phyloP scores from a whole-genome alignment of 768 basidiomycete genomes.

The Ramaria sp. region DNA sequence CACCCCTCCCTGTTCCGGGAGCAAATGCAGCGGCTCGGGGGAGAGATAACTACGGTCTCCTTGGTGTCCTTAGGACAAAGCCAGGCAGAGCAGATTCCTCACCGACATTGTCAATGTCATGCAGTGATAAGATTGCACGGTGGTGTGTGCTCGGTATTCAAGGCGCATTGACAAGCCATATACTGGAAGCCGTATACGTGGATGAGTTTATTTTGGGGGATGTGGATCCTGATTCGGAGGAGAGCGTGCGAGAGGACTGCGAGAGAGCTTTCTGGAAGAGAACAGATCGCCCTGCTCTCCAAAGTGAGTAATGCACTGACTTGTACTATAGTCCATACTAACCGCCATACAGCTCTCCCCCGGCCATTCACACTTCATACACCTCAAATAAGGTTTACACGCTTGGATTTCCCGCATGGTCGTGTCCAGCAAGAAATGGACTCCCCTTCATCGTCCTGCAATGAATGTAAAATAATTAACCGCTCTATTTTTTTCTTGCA shows the following conservation, averaged over 20 bases:
- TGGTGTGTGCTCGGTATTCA: constrained; percentile 84
- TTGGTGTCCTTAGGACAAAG: constrained; percentile 82
- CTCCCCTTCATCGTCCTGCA: constrained; percentile 37
- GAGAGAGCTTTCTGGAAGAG: constrained; percentile 55
- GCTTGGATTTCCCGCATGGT: constrained; percentile 48
- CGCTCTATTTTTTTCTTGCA: neutral
- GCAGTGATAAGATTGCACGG: constrained; percentile 86
- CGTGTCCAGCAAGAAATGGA: constrained; percentile 18
- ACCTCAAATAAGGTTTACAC: constrained; percentile 51
- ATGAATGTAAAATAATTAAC: constrained; percentile 46
- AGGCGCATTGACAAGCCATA: constrained; percentile 56
- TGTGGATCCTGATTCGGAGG: constrained; percentile 33
- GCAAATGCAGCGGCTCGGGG: constrained; percentile 49
- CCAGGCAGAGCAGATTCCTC: constrained; percentile 88
- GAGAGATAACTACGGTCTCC: constrained; percentile 63
- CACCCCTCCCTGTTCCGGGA: constrained; percentile 16
- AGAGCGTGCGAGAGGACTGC: constrained; percentile 47
- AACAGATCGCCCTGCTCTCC: constrained; percentile 29
- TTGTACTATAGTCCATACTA: neutral
- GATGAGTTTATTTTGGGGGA: constrained; percentile 62
- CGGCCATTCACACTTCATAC: constrained; percentile 35
- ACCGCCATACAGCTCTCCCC: constrained; percentile 30
- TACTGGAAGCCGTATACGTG: constrained; percentile 57
- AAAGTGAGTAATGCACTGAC: constrained; percentile 16
- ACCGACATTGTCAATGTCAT: constrained; percentile 78